phyloP scores from a whole-genome alignment of 345 rosid genomes.

The Ceriops zippeliana region DNA sequence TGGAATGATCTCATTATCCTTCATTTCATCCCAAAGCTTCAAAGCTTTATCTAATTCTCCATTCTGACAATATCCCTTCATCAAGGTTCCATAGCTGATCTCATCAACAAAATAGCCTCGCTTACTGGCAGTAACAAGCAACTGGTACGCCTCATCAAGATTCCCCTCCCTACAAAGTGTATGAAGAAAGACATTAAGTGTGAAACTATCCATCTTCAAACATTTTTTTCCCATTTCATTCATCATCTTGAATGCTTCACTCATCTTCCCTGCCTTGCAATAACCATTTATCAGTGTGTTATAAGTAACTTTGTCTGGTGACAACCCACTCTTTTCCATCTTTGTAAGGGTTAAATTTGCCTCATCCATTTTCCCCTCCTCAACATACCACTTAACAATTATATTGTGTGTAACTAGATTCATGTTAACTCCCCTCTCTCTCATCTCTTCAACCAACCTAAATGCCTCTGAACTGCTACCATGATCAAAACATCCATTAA shows the following conservation, averaged over 20 bases:
- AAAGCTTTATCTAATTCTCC: constrained; percentile 45
- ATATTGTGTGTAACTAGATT: constrained; percentile 62
- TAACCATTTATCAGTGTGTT: constrained; percentile 62
- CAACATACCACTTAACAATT: constrained; percentile 65
- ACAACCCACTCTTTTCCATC: constrained; percentile 59
- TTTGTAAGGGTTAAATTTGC: constrained; percentile 39
- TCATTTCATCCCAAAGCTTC: constrained; percentile 83
- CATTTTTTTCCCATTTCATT: constrained; percentile 67
- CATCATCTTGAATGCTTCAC: constrained; percentile 62
- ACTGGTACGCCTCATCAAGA: constrained; percentile 50
- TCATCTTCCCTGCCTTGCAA: constrained; percentile 60
- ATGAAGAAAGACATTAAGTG: constrained; percentile 67
- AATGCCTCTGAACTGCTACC: constrained; percentile 45
- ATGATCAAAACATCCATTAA: constrained; percentile 62
- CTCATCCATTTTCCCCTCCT: constrained; percentile 68
- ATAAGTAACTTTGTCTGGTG: constrained; percentile 60
- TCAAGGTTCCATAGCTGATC: constrained; percentile 74
- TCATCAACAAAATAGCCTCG: constrained; percentile 73
- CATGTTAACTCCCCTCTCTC: constrained; percentile 47
- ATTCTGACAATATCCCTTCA: constrained; percentile 59
- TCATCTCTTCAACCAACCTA: constrained; percentile 62
- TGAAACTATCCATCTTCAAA: constrained; percentile 61
- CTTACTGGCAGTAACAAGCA: constrained; percentile 50
- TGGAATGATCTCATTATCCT: constrained; percentile 58
- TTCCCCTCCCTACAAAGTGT: constrained; percentile 56